Base-by-base conservation (phyloP, 495 filamentous ascomycete species). In the Neurospora tetraspora region DNA sequence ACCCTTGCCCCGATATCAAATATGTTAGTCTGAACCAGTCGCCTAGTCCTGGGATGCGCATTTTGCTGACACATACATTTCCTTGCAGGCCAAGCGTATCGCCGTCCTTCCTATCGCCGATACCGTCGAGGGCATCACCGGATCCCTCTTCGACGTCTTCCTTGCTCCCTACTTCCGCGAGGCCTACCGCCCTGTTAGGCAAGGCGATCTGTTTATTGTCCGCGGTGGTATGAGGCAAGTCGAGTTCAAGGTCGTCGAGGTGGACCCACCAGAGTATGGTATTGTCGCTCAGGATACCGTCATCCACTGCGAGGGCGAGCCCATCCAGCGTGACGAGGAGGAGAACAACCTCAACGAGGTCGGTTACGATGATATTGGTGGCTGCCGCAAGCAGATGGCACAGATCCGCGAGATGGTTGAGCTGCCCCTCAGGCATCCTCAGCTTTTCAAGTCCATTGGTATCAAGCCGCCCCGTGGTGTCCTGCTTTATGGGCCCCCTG, bases 1-100 rank as follows among this genome's bases (percentile, higher is more conserved):
- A 98, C 86, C 89, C 96, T n/a, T 99, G 96, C 85, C 95, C 96
- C n/a, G 96, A 99, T 81, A 99, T 99, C 85, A 99, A 99, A 97
- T 99, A 99, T 83, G 94, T 98, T 84, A 80, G 94, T 84, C 70
- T 59, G 39, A 43, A 53, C 39, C 39, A 5, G 68, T 14, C 11
- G 39, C n/a, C n/a, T 59, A 34, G 34, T 18, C 18, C 8, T 71
- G 8, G 65, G 39, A 38, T 42, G 2, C 14, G 4, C 10, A 39
- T 34, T 31, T 31, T 47, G 45, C 68, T 79, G 70, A 74, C 71
- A 47, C 68, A 69, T 11, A 14, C 5, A 39, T 59, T 31, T 12
- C 31, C 23, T 70, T 12, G 39, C 70, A 98, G 94, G 96, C 96
- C 83, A 98, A 98, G 88, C 94, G 96, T 78, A 97, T 99, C 80